Percentiles rank a stretch among this genome's conserved stretches.
These are phyloP conservation scores for Aspergillus biplanus DNA, from an alignment of 495 filamentous ascomycete species.

Conservation along the genomic window DNA sequence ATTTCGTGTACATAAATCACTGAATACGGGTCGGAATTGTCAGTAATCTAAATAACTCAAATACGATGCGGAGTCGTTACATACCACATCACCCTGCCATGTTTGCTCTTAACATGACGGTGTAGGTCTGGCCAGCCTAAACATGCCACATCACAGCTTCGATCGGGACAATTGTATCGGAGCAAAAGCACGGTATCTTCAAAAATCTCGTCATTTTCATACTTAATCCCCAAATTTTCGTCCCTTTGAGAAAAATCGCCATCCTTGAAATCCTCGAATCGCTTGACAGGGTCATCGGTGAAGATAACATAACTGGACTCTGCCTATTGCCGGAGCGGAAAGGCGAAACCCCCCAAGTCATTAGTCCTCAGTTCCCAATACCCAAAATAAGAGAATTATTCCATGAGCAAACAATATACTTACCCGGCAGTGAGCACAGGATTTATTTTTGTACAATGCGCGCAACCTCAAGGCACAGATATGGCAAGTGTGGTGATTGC, in stretches of 20 bases:
- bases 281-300: constrained; percentile 78
- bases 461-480: constrained; percentile 89
- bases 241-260: constrained; percentile 74
- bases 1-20: constrained; percentile 87
- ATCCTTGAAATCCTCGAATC: constrained; percentile 78
- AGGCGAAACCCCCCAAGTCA: background rate
- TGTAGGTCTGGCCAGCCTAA: constrained; percentile 93
- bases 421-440: constrained; percentile 92
- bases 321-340: constrained; percentile 51
- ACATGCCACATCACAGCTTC: constrained; percentile 84
- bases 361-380: background rate
- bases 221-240: constrained; percentile 85
- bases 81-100: constrained; percentile 88
- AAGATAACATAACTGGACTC: constrained; percentile 86
- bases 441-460: constrained; percentile 92
- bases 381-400: background rate
- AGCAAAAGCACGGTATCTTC: constrained; percentile 85
- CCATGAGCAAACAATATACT: constrained; percentile 25
- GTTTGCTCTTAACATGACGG: constrained; percentile 78
- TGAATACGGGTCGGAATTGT: constrained; percentile 21
- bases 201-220: constrained; percentile 82
- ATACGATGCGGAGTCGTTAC: constrained; percentile 25
- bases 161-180: constrained; percentile 94
- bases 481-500: constrained; percentile 94
- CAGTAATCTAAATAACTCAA: constrained; percentile 5